Percentiles rank a stretch among this genome's conserved stretches.
phyloP scores from a whole-genome alignment of 352 stramenopile species.

The Globisporangium apiculatum region DNA sequence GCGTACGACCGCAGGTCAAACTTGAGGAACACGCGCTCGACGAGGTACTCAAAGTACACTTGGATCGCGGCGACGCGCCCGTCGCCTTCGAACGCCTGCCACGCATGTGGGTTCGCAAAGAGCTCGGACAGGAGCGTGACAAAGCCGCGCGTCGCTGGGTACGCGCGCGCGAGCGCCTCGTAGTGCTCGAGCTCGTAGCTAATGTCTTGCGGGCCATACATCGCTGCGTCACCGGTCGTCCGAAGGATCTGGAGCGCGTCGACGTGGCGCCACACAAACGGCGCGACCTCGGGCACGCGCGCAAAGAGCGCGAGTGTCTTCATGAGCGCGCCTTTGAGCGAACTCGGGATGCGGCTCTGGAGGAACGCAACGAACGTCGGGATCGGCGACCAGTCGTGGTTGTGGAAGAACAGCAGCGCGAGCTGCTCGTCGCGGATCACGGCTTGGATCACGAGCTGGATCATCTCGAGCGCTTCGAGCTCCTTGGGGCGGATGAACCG shows the following conservation, averaged over 20 bases:
- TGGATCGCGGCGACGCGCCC: constrained; percentile 70
- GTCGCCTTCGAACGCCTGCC: constrained; percentile 70
- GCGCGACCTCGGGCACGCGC: constrained; percentile 66
- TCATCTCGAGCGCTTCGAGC: constrained; percentile 73
- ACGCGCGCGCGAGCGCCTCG: constrained; percentile 66
- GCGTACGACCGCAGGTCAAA: constrained; percentile 82
- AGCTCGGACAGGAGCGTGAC: constrained; percentile 66
- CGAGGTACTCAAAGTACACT: constrained; percentile 79
- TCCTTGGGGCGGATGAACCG: constrained; percentile 79
- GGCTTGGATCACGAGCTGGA: constrained; percentile 72
- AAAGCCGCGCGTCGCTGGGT: constrained; percentile 75
- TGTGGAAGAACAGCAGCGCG: constrained; percentile 81
- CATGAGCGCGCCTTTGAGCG: constrained; percentile 81
- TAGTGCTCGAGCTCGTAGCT: constrained; percentile 84
- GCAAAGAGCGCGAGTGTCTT: constrained; percentile 77
- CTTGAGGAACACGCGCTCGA: constrained; percentile 81
- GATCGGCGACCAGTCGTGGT: constrained; percentile 79
- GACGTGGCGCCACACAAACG: constrained; percentile 81
- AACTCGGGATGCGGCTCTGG: constrained; percentile 77
- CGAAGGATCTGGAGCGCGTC: constrained; percentile 78
- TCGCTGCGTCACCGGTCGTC: constrained; percentile 52
- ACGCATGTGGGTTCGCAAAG: constrained; percentile 69
- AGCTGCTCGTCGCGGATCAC: constrained; percentile 70
- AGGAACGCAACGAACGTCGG: constrained; percentile 78
- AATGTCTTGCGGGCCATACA: constrained; percentile 71